Base-by-base conservation (phyloP, 805 yeast species). In the Clavispora santaluciae region DNA sequence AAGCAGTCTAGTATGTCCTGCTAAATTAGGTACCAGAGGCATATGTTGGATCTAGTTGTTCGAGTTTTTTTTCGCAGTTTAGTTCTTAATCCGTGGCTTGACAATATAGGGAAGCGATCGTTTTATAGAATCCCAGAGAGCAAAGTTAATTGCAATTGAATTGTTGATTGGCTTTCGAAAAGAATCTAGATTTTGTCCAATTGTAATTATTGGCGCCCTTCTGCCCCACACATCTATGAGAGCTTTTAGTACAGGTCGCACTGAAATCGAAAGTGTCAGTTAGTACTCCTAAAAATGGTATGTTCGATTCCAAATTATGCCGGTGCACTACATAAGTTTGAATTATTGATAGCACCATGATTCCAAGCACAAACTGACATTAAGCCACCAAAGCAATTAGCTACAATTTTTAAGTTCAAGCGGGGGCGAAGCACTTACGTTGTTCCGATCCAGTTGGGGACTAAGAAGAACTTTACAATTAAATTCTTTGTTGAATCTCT, bases 331-430 rank as follows among this genome's bases (percentile, higher is more conserved):
- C n/a, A n/a, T n/a, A n/a, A n/a, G n/a, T n/a, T n/a, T n/a, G n/a
- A n/a, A n/a, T n/a, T n/a, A n/a, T n/a, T n/a, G n/a, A n/a, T n/a
- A n/a, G 10, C 25, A 22, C 25, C 25, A 22, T 11, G 11, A 22
- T 26, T n/a, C 30, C 12, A 10, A n/a, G 15, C 13, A 6, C 20
- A 4, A 17, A 38, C 49, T 45, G 41, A 37, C 36, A 30, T 9
- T 12, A 33, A 57, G 64, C 56, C 63, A 6, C 62, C 64, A 2
- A 59, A 60, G 39, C 31, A 38, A 17, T 20, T 46, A 6, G 30
- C 54, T 12, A 61, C 65, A 2, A 58, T 67, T 3, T 42, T 69
- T 36, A 69, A 67, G 48, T 64, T 68, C 49, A 69, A 68, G 41
- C 49, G 67, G 22, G 47, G 46, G 2, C 56, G 54, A 28, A 40